A percentile compares a stretch with the other conserved stretches of the same genome.
These are phyloP conservation scores for Pseudocercospora pini-densiflorae DNA, from an alignment of 2,329 filamentous ascomycete species.

Conservation along the genomic window DNA sequence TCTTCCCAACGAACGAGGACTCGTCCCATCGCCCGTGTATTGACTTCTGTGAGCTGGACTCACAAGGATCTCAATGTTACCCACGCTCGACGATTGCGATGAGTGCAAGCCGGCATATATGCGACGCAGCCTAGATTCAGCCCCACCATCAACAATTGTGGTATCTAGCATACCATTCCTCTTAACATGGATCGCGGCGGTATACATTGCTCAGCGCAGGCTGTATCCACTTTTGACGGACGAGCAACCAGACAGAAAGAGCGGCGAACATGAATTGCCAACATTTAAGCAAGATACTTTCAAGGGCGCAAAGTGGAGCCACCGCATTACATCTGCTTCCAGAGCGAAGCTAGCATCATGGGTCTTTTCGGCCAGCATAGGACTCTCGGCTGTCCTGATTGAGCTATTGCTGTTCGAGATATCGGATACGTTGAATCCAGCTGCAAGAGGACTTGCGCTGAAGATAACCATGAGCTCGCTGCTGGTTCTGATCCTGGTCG, in stretches of 20 bases:
- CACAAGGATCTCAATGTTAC: conserved; percentile 37
- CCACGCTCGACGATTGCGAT: conserved; percentile 54
- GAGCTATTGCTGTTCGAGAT: conserved; percentile 86
- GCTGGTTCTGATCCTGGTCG: conserved; percentile 71
- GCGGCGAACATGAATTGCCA: conserved; percentile 65
- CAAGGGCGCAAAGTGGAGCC: conserved; percentile 27
- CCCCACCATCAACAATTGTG: conserved; percentile 56
- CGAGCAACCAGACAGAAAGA: conserved; percentile 51
- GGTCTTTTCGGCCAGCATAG: conserved; percentile 77
- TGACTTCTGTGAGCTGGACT: background rate
- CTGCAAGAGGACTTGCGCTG: conserved; percentile 70
- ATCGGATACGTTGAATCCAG: conserved; percentile 71
- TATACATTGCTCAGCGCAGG: conserved; percentile 65
- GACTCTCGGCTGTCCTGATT: conserved; percentile 75
- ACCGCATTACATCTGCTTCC: conserved; percentile 29
- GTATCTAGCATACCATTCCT: conserved; percentile 72
- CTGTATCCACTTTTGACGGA: conserved; percentile 75
- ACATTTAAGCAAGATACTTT: conserved; percentile 60
- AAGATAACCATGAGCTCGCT: conserved; percentile 71
- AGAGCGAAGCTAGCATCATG: conserved; percentile 48
- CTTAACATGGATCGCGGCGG: conserved; percentile 69
- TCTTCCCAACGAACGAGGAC: background rate
- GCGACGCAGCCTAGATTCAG: conserved; percentile 47
- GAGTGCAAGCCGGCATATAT: conserved; percentile 61
- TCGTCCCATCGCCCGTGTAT: background rate